Evolutionary conservation across 2,329 filamentous ascomycete genomes (phyloP), one percentile per base, ranked within the genome.

Genomic region (Fusarium haematococcum): DNA sequence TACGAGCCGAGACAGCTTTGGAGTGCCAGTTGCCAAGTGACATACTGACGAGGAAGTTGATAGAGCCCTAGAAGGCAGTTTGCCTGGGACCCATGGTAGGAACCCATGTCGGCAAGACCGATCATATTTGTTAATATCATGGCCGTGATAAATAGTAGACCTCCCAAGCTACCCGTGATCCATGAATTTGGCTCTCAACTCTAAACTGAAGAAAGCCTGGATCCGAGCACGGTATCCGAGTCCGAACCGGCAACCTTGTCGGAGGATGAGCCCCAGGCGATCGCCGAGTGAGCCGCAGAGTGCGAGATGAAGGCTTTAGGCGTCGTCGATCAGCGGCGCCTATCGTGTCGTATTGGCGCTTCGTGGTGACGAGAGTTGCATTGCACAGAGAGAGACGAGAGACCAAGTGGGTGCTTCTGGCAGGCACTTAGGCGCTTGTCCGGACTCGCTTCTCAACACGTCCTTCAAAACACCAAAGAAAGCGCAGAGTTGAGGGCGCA

Each of bases 401-500:
- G 20, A 41, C 45, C 16, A 52, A 41, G 58, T 35, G 41, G 25
- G 18, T 57, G n/a, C 60, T 27, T 54, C 43, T 65, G 23, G 33
- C 11, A 37, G 30, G 25, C 20, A 69, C 50, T 52, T 59, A 11
- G 62, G 58, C 68, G 68, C 61, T 67, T 68, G 37, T 30, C 57
- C 27, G 57, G 32, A 67, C 41, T 39, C 41, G 48, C 41, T 30
- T 68, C 32, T 52, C n/a, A 33, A 41, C 18, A 30, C 30, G 30
- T 11, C 27, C 33, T 33, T 33, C 25, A 27, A 30, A 67, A 54
- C 57, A 52, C 45, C 43, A 30, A 43, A 56, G 39, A 50, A 63
- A 68, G 56, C 57, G 30, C 65, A 68, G 41, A 64, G 27, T 57
- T 56, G 60, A 73, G 57, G 62, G 62, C 52, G 62, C 59, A 57